Conservation (phyloP, 768 basidiomycete species). For the Boletellus sp. region DNA sequence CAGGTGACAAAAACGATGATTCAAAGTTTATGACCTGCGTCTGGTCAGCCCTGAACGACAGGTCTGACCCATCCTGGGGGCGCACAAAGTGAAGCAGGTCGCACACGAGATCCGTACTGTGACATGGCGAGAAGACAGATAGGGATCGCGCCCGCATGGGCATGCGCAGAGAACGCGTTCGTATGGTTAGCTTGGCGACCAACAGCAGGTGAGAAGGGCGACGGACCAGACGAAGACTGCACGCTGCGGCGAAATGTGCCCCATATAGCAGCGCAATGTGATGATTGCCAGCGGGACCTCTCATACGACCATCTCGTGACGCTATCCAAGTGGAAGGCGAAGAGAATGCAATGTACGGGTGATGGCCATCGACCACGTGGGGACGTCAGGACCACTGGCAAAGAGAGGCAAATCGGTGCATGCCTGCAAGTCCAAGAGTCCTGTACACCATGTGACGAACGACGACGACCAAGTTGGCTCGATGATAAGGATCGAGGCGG, state of each 20-base stretch:
- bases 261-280: no score
- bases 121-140: neutral
- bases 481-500: no score
- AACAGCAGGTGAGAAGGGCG: neutral
- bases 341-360: neutral
- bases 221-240: neutral
- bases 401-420: neutral
- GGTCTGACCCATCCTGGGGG: neutral
- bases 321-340: neutral
- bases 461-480: no score
- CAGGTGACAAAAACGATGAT: neutral
- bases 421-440: no score
- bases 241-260: neutral
- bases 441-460: no score
- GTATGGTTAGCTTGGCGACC: neutral
- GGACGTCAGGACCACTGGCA: neutral
- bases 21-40: neutral
- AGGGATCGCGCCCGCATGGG: neutral
- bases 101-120: neutral
- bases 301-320: neutral
- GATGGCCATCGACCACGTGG: constrained; percentile 4
- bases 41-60: neutral
- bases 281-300: neutral
- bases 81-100: neutral
- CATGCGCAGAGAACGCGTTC: neutral